Base-by-base conservation (phyloP, 2,329 filamentous ascomycete genomes). In the Grosmannia clavigera region DNA sequence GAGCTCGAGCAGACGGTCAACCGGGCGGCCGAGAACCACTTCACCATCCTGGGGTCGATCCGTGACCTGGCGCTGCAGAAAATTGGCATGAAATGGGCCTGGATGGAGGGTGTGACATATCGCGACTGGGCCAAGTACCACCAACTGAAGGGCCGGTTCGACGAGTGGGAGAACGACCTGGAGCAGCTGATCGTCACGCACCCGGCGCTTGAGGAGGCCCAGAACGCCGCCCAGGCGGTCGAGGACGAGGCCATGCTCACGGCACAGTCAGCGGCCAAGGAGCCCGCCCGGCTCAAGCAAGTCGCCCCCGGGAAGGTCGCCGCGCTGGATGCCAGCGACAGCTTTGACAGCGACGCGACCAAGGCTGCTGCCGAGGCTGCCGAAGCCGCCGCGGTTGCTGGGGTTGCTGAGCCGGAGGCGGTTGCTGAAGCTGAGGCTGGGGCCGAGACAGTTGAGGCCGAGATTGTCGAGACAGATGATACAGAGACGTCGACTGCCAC, bases 121-220 rank as follows among this genome's bases (percentile, higher is more conserved):
- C 92, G 95, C 71, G 91, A 99, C 71, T 99, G 94, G 94, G 84
- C 87, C 62, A 94, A 92, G 71, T 99, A 96, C 69, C 91, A 97
- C 71, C 84, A 88, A 62, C 78, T 99, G 61, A 95, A 89, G 75
- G 83, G 81, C 59, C 86, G 88, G 14, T 88, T 96, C 58, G 85
- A 87, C 55, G 84, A 90, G 67, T 96, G 92, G 91, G 87, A 89
- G 60, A 79, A 83, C 43, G 89, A 95, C 66, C 84, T 99, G 55
- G 85, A 90, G 69, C 78, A 84, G 61, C 81, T 92, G 58, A 88
- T 90, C 48, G 81, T 87, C 62, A 80, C 83, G 3, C 88, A 96
- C 69, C 82, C 87, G 10, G 84, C 82, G 31, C 78, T 96, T 14
- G 75, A 79, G 25, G 76, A 83, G 59, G 88, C 90, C 22, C 85